Evolutionary conservation across 768 basidiomycete genomes (phyloP), one percentile per base, ranked within the genome.

Genomic region (Clavulina sp.): DNA sequence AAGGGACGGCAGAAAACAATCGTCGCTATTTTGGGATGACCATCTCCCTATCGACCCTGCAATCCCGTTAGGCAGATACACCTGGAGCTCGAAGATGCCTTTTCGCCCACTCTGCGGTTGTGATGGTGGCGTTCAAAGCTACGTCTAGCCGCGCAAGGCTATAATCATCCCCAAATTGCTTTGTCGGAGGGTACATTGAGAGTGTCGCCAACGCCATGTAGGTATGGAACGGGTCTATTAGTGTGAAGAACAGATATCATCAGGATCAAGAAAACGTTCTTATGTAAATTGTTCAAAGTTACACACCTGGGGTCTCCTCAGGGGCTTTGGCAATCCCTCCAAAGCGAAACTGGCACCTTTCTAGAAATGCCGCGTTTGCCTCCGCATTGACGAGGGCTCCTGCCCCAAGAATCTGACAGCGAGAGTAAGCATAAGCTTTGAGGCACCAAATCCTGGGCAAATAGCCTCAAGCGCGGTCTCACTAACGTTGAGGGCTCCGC

Each of bases 281-380:
- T 41, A 23, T 23, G 38, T 34, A 7, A 48, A 44, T 47, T 48
- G 31, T 2, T 51, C 41, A 21, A 6, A 31, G 16, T 19, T 7
- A 52, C 69, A 55, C 52, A 89, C 89, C 89, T 53, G 92, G 80
- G 56, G 69, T 70, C 56, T 86, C 84, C 18, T 75, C 80, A 0
- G 85, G 84, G 0, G 77, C 76, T 60, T 96, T 95, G 0, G 81
- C 74, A 48, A 97, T 81, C 0, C 93, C 93, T 0, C 93, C 93
- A 53, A 78, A 83, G 48, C 78, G 82, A 65, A 81, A 91, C 64
- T 96, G 93, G 58, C 89, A 91, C 0, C 62, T 60, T 0, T 75
- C 70, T 7, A 96, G 65, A 60, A 88, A 96, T 1, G 61, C 57
- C 2, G 72, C 70, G 46, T 91, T 73, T 1, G 73, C 68, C 19